Evolutionary conservation across 805 yeast species (phyloP).

Genomic region (Blastobotrys terrestris): DNA sequence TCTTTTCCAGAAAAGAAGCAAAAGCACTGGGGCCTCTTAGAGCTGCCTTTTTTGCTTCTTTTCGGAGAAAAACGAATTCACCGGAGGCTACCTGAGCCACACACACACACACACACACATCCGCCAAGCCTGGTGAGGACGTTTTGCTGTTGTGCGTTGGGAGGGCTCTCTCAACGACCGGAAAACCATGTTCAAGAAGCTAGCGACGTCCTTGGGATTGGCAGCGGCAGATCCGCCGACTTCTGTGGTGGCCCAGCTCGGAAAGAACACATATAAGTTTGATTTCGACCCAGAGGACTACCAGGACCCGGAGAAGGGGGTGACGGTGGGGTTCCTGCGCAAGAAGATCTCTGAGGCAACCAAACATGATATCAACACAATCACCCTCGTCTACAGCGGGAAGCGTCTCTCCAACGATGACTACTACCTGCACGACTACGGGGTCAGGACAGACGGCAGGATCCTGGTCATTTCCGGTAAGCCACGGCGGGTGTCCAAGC

Average conservation of each 20-base stretch:
- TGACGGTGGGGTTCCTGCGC: slow-evolving; percentile 58
- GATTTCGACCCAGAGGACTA: slow-evolving; percentile 22
- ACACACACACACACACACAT: too few relatives aligned
- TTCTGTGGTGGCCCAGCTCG: slow-evolving; percentile 19
- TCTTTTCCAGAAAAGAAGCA: too few relatives aligned
- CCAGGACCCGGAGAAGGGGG: slow-evolving; percentile 49
- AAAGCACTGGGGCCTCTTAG: too few relatives aligned
- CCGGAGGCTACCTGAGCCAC: too few relatives aligned
- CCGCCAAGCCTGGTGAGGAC: not conserved
- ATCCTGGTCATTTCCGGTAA: slow-evolving; percentile 22
- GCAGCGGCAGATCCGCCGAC: slow-evolving; percentile 8
- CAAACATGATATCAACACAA: slow-evolving; percentile 26
- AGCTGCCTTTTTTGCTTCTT: too few relatives aligned
- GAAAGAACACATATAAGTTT: slow-evolving; percentile 19
- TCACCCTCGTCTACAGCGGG: slow-evolving; percentile 18
- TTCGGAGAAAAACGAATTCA: too few relatives aligned
- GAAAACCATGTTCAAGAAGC: slow-evolving; percentile 11
- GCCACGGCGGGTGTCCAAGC: slow-evolving; percentile 5
- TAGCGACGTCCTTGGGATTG: slow-evolving; percentile 9
- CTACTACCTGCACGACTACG: slow-evolving; percentile 44
- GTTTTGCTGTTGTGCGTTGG: not conserved
- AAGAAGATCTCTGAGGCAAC: slow-evolving; percentile 50
- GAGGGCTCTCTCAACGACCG: not conserved
- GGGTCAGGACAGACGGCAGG: slow-evolving; percentile 49
- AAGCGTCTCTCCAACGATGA: slow-evolving; percentile 36